Evolutionary conservation across 805 yeast species (phyloP).

Genomic region (baker's yeast (Saccharomyces cerevisiae)): DNA sequence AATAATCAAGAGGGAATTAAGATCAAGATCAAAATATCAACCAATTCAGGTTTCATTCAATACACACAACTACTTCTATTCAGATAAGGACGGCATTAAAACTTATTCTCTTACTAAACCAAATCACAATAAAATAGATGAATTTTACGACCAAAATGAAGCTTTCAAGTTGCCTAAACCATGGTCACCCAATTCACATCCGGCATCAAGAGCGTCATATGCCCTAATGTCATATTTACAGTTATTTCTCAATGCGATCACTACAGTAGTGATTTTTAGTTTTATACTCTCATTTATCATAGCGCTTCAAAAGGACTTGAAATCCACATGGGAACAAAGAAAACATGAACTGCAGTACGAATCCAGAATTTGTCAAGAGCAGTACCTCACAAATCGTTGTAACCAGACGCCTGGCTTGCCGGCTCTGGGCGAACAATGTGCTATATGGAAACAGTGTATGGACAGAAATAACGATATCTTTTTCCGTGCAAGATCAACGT

Average conservation of each 20-base stretch:
- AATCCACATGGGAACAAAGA: slow-evolving; percentile 39
- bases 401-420: slow-evolving; percentile 48
- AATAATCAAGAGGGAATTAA: slow-evolving; percentile 10
- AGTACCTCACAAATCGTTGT: slow-evolving; percentile 51
- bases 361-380: slow-evolving; percentile 44
- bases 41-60: slow-evolving; percentile 25
- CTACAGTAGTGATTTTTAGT: slow-evolving; percentile 38
- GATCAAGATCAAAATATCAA: slow-evolving; percentile 10
- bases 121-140: neutral
- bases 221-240: slow-evolving; percentile 56
- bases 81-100: neutral
- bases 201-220: slow-evolving; percentile 48
- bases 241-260: slow-evolving; percentile 40
- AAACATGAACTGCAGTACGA: slow-evolving; percentile 40
- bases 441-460: slow-evolving; percentile 61
- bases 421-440: slow-evolving; percentile 49
- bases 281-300: slow-evolving; percentile 37
- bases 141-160: neutral
- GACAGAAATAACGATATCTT: slow-evolving; percentile 38
- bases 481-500: slow-evolving; percentile 43
- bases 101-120: slow-evolving; percentile 1
- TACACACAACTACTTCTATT: slow-evolving; percentile 21
- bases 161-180: slow-evolving; percentile 42
- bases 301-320: slow-evolving; percentile 48
- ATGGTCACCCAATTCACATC: slow-evolving; percentile 46